Evolutionary conservation across 108 stramenopile genomes (phyloP), one percentile per base, ranked within the genome.

Genomic region (Hondaea fermentalgiana): DNA sequence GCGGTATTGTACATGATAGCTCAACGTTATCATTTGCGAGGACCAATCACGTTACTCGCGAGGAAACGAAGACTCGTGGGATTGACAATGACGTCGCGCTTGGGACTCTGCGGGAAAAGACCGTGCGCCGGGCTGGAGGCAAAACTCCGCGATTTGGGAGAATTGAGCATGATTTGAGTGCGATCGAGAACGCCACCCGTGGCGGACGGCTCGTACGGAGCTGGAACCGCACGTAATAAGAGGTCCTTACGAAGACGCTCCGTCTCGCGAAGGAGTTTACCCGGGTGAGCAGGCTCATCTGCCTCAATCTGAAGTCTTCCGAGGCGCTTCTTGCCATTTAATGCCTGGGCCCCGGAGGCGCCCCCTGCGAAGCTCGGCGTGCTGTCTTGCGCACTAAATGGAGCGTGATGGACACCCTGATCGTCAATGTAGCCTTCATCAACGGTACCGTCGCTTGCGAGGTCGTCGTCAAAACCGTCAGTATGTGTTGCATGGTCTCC

Each of bases 51-150:
- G 76, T 83, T 83, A 45, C 14, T 83, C 43, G 76, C 76, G 28
- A 83, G 76, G 49, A 83, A 83, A 12, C 76, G 76, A 12, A 83
- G 76, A 83, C 76, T 83, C 16, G 76, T 83, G 12, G 76, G 76
- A 35, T 83, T 83, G 51, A 83, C 51, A 23, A 53, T 83, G 23
- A 83, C 49, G n/a, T 83, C 76, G 6, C 51, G 49, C 28, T 83
- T 83, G 10, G 76, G 49, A 17, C 25, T 83, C 51, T 47, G n/a
- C n/a, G 76, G 49, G 19, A 53, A 47, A 6, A 53, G 51, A 16
- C 45, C n/a, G 23, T 28, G n/a, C 25, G 76, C 45, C 6, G 45
- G 45, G 4, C 76, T 53, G 8, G 49, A 25, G 51, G 25, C 42
- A 17, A 69, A 69, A 17, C 64, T 69, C 1, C 35, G 42, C 0